A percentile compares a stretch with the other conserved stretches of the same genome.
Conservation (phyloP, 768 basidiomycete species). For the Lactifluus subvellereus region DNA sequence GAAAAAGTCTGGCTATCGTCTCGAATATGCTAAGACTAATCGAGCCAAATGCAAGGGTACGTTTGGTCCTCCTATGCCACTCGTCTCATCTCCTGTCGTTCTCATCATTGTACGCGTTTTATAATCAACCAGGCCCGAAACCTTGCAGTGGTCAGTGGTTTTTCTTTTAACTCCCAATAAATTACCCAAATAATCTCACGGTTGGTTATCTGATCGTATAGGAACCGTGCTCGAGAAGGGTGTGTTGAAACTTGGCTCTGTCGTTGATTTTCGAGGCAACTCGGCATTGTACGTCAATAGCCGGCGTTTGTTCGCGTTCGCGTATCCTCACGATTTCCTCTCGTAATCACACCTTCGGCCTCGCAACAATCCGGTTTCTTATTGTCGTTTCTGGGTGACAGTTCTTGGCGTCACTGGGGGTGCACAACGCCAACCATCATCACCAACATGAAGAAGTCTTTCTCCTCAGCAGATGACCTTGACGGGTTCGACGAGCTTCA, state of each 20-base stretch:
- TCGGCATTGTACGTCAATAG: conserved; percentile 51
- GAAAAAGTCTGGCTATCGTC: conserved; percentile 62
- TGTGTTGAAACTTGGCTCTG: conserved; percentile 60
- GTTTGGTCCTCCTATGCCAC: conserved; percentile 27
- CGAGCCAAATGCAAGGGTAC: conserved; percentile 78
- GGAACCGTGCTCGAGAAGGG: conserved; percentile 73
- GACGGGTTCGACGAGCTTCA: conserved; percentile 80
- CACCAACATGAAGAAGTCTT: conserved; percentile 58
- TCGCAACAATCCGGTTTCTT: not conserved
- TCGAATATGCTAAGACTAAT: conserved; percentile 65
- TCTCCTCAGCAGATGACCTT: conserved; percentile 57
- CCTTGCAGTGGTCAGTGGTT: conserved; percentile 57
- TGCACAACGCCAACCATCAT: conserved; percentile 70
- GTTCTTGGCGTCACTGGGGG: conserved; percentile 89
- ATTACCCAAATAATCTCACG: conserved; percentile 25
- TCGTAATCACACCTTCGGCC: not conserved
- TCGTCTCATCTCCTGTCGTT: conserved; percentile 26
- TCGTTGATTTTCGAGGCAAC: conserved; percentile 70
- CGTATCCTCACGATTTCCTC: not conserved
- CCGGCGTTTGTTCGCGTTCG: not conserved
- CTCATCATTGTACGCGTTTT: conserved; percentile 27
- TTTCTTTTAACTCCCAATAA: not conserved
- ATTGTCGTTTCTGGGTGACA: conserved; percentile 27
- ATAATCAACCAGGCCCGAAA: conserved; percentile 53
- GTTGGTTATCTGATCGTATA: conserved; percentile 29